phyloP scores from a whole-genome alignment of 345 rosid genomes.

The Conringia planisiliqua region DNA sequence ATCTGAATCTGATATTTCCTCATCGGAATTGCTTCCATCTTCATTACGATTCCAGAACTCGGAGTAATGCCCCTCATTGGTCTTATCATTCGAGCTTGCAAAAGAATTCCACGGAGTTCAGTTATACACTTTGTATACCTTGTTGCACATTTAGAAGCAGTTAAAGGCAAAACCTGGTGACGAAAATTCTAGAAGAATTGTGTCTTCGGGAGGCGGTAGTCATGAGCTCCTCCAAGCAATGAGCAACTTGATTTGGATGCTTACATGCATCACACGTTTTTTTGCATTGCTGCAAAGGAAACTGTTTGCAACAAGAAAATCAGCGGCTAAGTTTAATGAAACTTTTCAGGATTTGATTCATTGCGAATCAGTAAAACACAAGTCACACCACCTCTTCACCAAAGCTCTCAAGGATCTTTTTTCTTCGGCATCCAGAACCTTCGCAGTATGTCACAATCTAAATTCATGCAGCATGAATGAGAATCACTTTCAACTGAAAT shows the following conservation, averaged over 20 bases:
- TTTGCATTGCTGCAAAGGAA: slow-evolving; percentile 57
- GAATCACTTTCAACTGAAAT: slow-evolving; percentile 7
- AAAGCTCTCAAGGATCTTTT: slow-evolving; percentile 82
- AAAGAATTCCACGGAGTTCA: slow-evolving; percentile 2
- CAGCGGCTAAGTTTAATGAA: background rate
- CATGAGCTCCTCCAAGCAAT: slow-evolving; percentile 63
- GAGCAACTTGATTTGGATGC: slow-evolving; percentile 62
- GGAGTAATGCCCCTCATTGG: slow-evolving; percentile 47
- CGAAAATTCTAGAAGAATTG: slow-evolving; percentile 48
- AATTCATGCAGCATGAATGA: slow-evolving; percentile 21
- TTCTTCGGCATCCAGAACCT: slow-evolving; percentile 88
- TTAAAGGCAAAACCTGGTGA: slow-evolving; percentile 49
- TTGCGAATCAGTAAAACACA: background rate
- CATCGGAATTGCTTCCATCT: slow-evolving; percentile 75
- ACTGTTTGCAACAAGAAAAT: slow-evolving; percentile 38
- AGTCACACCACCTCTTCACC: slow-evolving; percentile 80
- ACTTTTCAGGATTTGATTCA: background rate
- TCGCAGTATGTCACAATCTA: slow-evolving; percentile 93
- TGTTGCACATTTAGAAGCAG: background rate
- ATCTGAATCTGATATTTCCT: slow-evolving; percentile 87
- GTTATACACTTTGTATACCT: slow-evolving; percentile 9
- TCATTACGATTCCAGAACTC: slow-evolving; percentile 93
- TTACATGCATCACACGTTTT: slow-evolving; percentile 87
- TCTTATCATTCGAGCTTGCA: slow-evolving; percentile 49
- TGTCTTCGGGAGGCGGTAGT: slow-evolving; percentile 49